These are phyloP conservation scores for Leccinum boreale DNA, from an alignment of 768 basidiomycete genomes.

Conservation along the genomic window DNA sequence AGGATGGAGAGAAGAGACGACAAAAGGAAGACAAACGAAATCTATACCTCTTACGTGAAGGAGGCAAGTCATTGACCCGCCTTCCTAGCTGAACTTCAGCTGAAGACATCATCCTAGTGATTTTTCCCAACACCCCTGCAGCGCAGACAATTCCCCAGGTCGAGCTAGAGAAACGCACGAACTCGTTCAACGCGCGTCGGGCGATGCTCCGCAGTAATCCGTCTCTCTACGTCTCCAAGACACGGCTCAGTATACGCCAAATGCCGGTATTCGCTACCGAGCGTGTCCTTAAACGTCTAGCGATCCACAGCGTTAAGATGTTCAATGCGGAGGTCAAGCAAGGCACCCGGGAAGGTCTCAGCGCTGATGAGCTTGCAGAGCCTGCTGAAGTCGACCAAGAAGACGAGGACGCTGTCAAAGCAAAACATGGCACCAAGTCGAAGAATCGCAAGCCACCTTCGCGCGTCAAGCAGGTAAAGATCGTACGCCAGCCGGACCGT, in stretches of 20 bases:
- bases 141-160: slow-evolving; percentile 64
- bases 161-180: slow-evolving; percentile 83
- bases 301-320: slow-evolving; percentile 70
- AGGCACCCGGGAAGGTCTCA: slow-evolving; percentile 57
- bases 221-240: slow-evolving; percentile 90
- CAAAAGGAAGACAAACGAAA: slow-evolving; percentile 95
- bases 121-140: slow-evolving; percentile 83
- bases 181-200: slow-evolving; percentile 82
- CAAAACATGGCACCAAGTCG: slow-evolving; percentile 19
- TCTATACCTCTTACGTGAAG: slow-evolving; percentile 93
- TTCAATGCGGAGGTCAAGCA: slow-evolving; percentile 79
- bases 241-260: slow-evolving; percentile 90
- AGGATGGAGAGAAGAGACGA: slow-evolving; percentile 78
- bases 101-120: slow-evolving; percentile 51
- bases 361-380: slow-evolving; percentile 66
- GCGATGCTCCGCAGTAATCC: slow-evolving; percentile 87
- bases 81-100: neutral
- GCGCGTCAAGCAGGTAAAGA: slow-evolving; percentile 84
- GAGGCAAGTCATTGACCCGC: slow-evolving; percentile 50
- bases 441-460: slow-evolving; percentile 34
- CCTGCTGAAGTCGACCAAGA: slow-evolving; percentile 29
- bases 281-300: slow-evolving; percentile 83
- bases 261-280: slow-evolving; percentile 90
- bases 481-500: slow-evolving; percentile 86
- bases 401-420: slow-evolving; percentile 27